A percentile compares a stretch with the other conserved stretches of the same genome.
Conservation (phyloP, 331 rosid species). For the Stylosanthes scabra region DNA sequence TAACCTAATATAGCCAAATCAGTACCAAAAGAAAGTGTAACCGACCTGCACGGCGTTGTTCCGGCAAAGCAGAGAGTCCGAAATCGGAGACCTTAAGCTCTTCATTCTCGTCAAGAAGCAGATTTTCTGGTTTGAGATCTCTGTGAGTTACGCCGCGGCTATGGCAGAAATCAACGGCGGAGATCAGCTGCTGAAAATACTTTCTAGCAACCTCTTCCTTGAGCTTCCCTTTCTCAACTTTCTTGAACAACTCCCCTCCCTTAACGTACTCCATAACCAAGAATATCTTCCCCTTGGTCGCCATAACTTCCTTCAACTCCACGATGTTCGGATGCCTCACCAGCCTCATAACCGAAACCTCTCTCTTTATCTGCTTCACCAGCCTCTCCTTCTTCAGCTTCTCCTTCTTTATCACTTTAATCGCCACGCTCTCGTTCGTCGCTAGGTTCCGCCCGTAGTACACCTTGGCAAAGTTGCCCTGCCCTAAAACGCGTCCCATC, state of each 20-base stretch:
- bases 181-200: conserved; percentile 69
- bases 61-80: conserved; percentile 76
- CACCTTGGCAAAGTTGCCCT: conserved; percentile 88
- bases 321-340: conserved; percentile 80
- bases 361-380: conserved; percentile 74
- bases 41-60: conserved; percentile 49
- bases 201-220: conserved; percentile 66
- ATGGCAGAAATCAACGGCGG: conserved; percentile 81
- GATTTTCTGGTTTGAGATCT: conserved; percentile 84
- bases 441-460: conserved; percentile 53
- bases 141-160: conserved; percentile 84
- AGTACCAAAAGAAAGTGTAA: not conserved
- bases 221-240: conserved; percentile 60
- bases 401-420: conserved; percentile 72
- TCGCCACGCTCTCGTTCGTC: conserved; percentile 69
- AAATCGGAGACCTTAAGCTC: conserved; percentile 86
- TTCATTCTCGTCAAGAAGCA: conserved; percentile 67
- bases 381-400: conserved; percentile 65
- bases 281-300: conserved; percentile 72
- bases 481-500: conserved; percentile 73
- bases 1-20: too few relatives aligned
- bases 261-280: conserved; percentile 73
- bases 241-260: conserved; percentile 75
- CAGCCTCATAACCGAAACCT: conserved; percentile 77
- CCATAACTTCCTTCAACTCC: conserved; percentile 87